These are phyloP conservation scores for Lepraria neglecta DNA, from an alignment of 495 filamentous ascomycete genomes.

Conservation along the genomic window DNA sequence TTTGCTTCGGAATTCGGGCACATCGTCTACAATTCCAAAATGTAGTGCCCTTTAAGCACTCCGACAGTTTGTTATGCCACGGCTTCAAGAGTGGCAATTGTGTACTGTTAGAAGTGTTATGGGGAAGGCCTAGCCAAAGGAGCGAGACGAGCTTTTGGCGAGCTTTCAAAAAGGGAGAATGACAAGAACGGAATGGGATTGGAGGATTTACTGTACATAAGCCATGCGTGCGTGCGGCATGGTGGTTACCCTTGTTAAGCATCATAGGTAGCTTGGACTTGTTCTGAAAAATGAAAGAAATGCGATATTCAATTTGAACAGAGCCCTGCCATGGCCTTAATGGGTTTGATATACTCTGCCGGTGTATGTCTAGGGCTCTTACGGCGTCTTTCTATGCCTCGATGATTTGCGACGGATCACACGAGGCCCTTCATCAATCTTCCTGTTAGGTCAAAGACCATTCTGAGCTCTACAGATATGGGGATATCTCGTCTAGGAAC, in stretches of 20 bases:
- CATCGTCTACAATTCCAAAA: no score
- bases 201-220: conserved; percentile 19
- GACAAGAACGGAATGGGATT: neutral
- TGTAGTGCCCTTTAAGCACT: no score
- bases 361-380: no score
- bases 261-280: conserved; percentile 10
- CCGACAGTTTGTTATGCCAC: no score
- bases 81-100: neutral
- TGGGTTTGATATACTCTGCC: no score
- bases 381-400: no score
- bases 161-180: neutral
- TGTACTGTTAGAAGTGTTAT: neutral
- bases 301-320: neutral
- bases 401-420: no score
- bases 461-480: no score
- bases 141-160: neutral
- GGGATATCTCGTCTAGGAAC: no score
- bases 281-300: neutral
- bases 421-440: no score
- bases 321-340: no score
- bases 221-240: conserved; percentile 1
- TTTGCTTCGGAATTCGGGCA: neutral
- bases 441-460: no score
- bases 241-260: neutral
- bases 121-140: neutral